phyloP scores from a whole-genome alignment of 2,329 filamentous ascomycete genomes.

The Lojkania enalia region DNA sequence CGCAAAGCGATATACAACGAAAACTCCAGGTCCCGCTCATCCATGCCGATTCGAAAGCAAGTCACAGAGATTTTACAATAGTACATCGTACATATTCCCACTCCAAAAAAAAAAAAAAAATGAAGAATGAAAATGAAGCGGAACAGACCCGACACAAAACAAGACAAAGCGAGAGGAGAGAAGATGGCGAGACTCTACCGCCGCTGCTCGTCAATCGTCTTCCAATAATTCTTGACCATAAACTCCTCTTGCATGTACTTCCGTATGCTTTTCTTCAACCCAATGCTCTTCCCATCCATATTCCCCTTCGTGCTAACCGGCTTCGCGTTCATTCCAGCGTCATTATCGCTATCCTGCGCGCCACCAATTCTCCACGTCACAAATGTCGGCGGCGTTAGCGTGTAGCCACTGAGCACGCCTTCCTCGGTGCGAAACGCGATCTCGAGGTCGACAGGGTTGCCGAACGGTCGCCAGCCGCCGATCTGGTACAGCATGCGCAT shows the following conservation, averaged over 20 bases:
- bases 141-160: too few relatives aligned
- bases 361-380: conserved; percentile 16
- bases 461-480: conserved; percentile 15
- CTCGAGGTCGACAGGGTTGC: conserved; percentile 17
- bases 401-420: conserved; percentile 17
- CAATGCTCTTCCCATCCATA: conserved; percentile 13
- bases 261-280: conserved; percentile 14
- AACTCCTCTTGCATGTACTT: conserved; percentile 12
- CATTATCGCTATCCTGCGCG: conserved; percentile 16
- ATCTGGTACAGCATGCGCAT: conserved; percentile 22
- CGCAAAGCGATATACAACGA: too few relatives aligned
- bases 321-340: conserved; percentile 9
- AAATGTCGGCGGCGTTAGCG: conserved; percentile 16
- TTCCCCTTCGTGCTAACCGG: conserved; percentile 9
- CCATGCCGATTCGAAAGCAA: too few relatives aligned
- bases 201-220: conserved; percentile 19
- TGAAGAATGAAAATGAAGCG: too few relatives aligned
- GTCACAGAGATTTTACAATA: too few relatives aligned
- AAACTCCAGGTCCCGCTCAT: too few relatives aligned
- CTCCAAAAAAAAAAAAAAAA: too few relatives aligned
- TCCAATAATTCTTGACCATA: conserved; percentile 23
- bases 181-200: background rate
- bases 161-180: too few relatives aligned
- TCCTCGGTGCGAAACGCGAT: conserved; percentile 12
- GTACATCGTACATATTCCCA: too few relatives aligned